Conservation (phyloP, 148 eudicot species). For the Diospyros lotus region DNA sequence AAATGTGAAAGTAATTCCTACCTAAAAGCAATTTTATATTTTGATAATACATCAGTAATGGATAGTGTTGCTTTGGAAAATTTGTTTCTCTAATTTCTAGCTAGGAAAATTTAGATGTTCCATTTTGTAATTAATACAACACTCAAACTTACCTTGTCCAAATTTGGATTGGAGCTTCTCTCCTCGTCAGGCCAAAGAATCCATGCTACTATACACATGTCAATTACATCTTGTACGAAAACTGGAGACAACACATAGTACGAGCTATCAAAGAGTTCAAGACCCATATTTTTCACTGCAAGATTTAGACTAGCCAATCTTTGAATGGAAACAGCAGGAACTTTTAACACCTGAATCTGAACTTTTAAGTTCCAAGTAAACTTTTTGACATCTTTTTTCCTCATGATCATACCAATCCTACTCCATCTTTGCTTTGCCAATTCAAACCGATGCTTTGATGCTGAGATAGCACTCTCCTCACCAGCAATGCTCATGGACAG, state of each 20-base stretch:
- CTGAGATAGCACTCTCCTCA: slow-evolving; percentile 25
- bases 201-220: slow-evolving; percentile 76
- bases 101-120: not conserved
- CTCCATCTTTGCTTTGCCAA: slow-evolving; percentile 59
- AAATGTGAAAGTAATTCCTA: not conserved
- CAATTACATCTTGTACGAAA: slow-evolving; percentile 50
- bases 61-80: not conserved
- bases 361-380: slow-evolving; percentile 78
- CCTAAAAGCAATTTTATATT: not conserved
- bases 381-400: slow-evolving; percentile 52
- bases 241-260: slow-evolving; percentile 49
- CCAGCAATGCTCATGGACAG: slow-evolving; percentile 21
- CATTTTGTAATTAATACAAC: not conserved
- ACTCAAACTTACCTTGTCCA: slow-evolving; percentile 66
- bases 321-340: slow-evolving; percentile 63
- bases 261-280: slow-evolving; percentile 58
- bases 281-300: slow-evolving; percentile 40
- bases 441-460: slow-evolving; percentile 35
- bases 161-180: slow-evolving; percentile 77
- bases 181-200: slow-evolving; percentile 98
- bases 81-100: not conserved
- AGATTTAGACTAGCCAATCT: slow-evolving; percentile 51
- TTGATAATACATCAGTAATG: not conserved
- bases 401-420: slow-evolving; percentile 55
- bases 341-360: slow-evolving; percentile 74